phyloP scores from a whole-genome alignment of 208 protist species.

The Crithidia bombi region DNA sequence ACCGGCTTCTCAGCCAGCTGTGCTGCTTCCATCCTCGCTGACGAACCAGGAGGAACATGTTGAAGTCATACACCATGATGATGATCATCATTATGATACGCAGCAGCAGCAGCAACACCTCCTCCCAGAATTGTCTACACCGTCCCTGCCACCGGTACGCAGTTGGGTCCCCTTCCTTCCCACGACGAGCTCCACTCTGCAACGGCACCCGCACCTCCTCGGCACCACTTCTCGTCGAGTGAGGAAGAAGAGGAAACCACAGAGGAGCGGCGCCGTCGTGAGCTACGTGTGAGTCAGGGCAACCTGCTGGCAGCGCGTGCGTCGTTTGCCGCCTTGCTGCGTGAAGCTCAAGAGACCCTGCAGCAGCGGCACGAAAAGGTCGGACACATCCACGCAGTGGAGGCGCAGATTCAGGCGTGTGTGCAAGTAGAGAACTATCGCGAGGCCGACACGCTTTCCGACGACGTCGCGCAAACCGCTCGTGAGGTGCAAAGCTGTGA shows the following conservation, averaged over 20 bases:
- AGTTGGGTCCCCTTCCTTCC: no score
- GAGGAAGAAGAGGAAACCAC: background rate
- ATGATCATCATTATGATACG: no score
- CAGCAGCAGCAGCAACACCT: no score
- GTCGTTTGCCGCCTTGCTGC: slow-evolving; percentile 15
- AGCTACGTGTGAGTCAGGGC: slow-evolving; percentile 13
- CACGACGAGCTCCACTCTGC: no score
- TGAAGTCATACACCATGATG: no score
- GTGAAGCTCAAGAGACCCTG: slow-evolving; percentile 13
- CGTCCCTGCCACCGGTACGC: no score
- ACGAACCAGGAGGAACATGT: no score
- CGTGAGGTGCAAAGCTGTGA: slow-evolving; percentile 19
- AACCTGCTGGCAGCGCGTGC: slow-evolving; percentile 16
- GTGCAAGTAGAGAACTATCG: slow-evolving; percentile 44
- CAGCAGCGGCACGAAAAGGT: slow-evolving; percentile 15
- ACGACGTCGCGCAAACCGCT: slow-evolving; percentile 12
- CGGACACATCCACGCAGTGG: slow-evolving; percentile 13
- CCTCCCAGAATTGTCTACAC: no score
- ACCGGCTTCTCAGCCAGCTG: no score
- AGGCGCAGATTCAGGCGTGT: slow-evolving; percentile 29
- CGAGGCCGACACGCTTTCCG: slow-evolving; percentile 30
- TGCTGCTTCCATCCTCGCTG: background rate
- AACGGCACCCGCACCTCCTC: background rate
- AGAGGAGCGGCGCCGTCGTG: slow-evolving; percentile 8
- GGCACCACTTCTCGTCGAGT: background rate